Percentiles rank a stretch among this genome's conserved stretches.
phyloP scores from a whole-genome alignment of 768 basidiomycete species.

The Sarcodon aspratus region DNA sequence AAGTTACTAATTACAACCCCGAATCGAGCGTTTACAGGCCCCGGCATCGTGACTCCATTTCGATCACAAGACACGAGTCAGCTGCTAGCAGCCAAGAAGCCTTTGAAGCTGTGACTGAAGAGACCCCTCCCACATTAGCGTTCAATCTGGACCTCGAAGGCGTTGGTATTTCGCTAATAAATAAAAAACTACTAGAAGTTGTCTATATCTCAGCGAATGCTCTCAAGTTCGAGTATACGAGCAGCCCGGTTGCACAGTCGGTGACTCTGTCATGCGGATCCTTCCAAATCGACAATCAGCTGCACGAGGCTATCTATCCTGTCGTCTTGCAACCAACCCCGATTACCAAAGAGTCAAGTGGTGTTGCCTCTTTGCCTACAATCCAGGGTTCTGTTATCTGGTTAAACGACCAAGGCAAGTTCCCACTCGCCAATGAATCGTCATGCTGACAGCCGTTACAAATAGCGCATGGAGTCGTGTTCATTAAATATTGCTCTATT shows the following conservation, averaged over 20 bases:
- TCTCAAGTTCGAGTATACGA: conserved; percentile 76
- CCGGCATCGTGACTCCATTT: conserved; percentile 35
- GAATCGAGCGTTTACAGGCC: conserved; percentile 86
- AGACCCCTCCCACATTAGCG: conserved; percentile 51
- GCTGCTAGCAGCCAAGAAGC: conserved; percentile 57
- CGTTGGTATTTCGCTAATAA: conserved; percentile 86
- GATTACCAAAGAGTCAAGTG: conserved; percentile 61
- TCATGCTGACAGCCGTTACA: conserved; percentile 1
- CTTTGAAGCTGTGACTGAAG: conserved; percentile 80
- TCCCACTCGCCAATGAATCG: not conserved
- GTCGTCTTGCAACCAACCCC: conserved; percentile 93
- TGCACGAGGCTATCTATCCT: conserved; percentile 92
- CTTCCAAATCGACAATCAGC: conserved; percentile 93
- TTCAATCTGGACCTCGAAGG: conserved; percentile 76
- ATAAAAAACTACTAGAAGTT: conserved; percentile 80
- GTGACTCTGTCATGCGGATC: conserved; percentile 74
- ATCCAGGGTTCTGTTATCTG: conserved; percentile 82
- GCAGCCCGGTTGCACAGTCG: conserved; percentile 69
- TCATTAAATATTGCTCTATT: conserved; percentile 94
- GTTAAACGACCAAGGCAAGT: conserved; percentile 84
- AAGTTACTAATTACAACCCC: conserved; percentile 79
- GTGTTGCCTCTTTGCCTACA: conserved; percentile 76
- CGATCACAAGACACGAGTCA: conserved; percentile 55
- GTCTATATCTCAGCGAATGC: conserved; percentile 74
- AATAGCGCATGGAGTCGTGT: conserved; percentile 93